These are phyloP conservation scores for Ophiocordyceps robertsii DNA, from an alignment of 2,329 filamentous ascomycete genomes.

Conservation along the genomic window DNA sequence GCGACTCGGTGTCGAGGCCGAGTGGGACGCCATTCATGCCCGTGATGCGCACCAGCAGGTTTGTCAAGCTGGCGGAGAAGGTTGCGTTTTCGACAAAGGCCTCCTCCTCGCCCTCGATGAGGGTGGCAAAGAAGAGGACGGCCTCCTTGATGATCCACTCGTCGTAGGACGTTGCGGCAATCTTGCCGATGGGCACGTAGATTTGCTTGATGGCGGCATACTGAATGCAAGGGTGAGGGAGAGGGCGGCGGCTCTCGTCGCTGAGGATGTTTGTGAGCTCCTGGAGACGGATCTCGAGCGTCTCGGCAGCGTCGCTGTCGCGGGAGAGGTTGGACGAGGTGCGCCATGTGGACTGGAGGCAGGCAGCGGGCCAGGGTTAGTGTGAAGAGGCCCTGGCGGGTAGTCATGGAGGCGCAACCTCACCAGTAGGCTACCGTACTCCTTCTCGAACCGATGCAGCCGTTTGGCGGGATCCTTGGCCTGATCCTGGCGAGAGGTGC, in stretches of 20 bases:
- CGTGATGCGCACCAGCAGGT: slow-evolving; percentile 68
- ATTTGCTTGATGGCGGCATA: slow-evolving; percentile 80
- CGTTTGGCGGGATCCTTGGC: slow-evolving; percentile 50
- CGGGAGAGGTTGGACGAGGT: slow-evolving; percentile 44
- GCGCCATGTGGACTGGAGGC: slow-evolving; percentile 40
- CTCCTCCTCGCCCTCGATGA: slow-evolving; percentile 94
- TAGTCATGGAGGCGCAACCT: slow-evolving; percentile 7
- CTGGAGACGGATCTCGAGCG: slow-evolving; percentile 47
- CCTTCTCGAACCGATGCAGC: slow-evolving; percentile 53
- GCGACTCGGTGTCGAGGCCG: slow-evolving; percentile 68
- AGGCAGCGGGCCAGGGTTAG: neutral
- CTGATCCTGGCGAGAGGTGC: slow-evolving; percentile 41
- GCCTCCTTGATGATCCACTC: slow-evolving; percentile 76
- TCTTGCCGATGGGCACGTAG: slow-evolving; percentile 79
- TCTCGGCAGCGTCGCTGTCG: slow-evolving; percentile 49
- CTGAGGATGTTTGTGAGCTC: slow-evolving; percentile 60
- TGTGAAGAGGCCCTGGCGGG: neutral
- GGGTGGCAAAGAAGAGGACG: slow-evolving; percentile 74
- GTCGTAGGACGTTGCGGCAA: slow-evolving; percentile 73
- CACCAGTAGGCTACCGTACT: slow-evolving; percentile 50
- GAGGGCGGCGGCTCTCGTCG: slow-evolving; percentile 77
- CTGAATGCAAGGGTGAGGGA: slow-evolving; percentile 82
- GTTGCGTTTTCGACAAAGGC: slow-evolving; percentile 77
- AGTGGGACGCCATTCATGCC: slow-evolving; percentile 61
- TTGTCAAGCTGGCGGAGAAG: slow-evolving; percentile 80